Evolutionary conservation across 1,284 basidiomycete species (phyloP), one percentile per base, ranked within the genome.

Genomic region (Coriolopsis trogii): DNA sequence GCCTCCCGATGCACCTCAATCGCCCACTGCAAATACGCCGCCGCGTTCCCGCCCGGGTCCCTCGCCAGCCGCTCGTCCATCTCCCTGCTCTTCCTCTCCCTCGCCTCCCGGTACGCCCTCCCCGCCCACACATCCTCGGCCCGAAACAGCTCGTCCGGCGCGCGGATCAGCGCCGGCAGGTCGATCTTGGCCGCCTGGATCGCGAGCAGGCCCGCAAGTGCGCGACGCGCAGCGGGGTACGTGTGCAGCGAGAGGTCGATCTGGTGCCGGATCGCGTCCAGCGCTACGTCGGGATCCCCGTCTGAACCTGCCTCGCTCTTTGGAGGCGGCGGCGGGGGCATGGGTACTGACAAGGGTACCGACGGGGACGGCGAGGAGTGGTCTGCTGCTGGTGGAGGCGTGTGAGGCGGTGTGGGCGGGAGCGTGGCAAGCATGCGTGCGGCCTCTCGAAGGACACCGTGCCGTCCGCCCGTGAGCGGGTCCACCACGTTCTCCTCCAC

Each of bases 91-190:
- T 63, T 67, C 58, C 68, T 65, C 55, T 63, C 16, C 59, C 68
- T 65, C 55, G 63, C 16, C 59, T 64, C 67, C 73, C 78, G 56
- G 75, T 60, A 67, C 42, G 51, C 64, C 15, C 67, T 65, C 0
- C 65, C 79, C 6, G 72, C 74, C 84, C 83, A 85, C 58, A 77
- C 82, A 52, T 76, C 74, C 59, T 87, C 83, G 54, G 85, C 85
- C 41, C 74, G 66, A 55, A 82, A 83, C 28, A 90, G 65, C 65
- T 91, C 88, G 25, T 80, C 76, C 0, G 87, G 85, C 1, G 65
- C 62, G 41, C 72, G 77, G 49, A 90, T 82, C 37, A 90, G 72
- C 15, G 82, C 70, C 3, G 77, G 80, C 76, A 90, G 85, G 65
- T 91, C 88, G 49, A 91, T 76, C 58, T 76, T 79, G 42, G 79